These are phyloP conservation scores for Russula compacta DNA, from an alignment of 768 basidiomycete species.

Conservation along the genomic window DNA sequence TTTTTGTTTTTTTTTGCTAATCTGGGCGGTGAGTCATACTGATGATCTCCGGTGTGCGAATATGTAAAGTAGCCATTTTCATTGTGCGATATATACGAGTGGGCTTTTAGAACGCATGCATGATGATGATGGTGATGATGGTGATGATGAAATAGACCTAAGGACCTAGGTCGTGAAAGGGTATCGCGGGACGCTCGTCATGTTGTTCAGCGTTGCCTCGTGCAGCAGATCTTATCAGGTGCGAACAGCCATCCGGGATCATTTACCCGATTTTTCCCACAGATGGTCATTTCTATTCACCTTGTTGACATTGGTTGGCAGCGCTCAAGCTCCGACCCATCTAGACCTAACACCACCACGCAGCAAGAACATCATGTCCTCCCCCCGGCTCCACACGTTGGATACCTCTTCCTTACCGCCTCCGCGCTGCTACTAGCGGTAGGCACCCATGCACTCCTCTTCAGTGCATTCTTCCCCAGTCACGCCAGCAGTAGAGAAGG, in stretches of 20 bases:
- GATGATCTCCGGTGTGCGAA: constrained; percentile 6
- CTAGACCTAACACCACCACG: background rate
- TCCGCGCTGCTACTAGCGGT: constrained; percentile 8
- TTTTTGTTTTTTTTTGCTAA: background rate
- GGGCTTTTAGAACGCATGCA: background rate
- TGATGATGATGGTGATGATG: constrained; percentile 2
- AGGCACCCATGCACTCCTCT: constrained; percentile 13
- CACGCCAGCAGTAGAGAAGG: background rate
- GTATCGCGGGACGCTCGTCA: constrained; percentile 4
- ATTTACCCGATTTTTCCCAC: background rate
- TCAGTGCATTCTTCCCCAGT: constrained; percentile 10
- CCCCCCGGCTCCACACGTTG: constrained; percentile 3
- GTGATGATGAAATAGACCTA: background rate
- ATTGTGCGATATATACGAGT: constrained; percentile 9
- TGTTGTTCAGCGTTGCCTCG: background rate
- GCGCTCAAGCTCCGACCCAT: background rate
- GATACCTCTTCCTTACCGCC: constrained; percentile 8
- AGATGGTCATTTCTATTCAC: background rate
- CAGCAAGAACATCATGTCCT: background rate
- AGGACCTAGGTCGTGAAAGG: background rate
- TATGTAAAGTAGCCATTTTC: constrained; percentile 10
- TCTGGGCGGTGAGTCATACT: constrained; percentile 9
- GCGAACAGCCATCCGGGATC: background rate
- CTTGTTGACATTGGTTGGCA: background rate
- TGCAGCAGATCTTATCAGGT: constrained; percentile 5